These are phyloP conservation scores for Penicillium longicatenatum DNA, from an alignment of 495 filamentous ascomycete genomes.

Conservation along the genomic window DNA sequence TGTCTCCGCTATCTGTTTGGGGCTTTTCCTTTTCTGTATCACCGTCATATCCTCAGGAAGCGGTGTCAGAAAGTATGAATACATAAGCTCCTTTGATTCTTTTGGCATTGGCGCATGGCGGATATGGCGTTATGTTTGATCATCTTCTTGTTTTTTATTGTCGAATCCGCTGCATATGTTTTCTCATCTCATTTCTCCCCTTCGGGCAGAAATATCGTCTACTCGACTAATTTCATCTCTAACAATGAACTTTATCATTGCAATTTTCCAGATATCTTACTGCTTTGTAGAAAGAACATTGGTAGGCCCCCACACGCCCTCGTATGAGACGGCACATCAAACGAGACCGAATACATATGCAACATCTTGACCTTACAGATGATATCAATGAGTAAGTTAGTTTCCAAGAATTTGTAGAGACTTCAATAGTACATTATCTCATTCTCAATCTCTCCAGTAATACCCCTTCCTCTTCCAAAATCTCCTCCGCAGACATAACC, in stretches of 20 bases:
- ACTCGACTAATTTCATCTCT: slow-evolving; percentile 7
- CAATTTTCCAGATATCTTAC: neutral
- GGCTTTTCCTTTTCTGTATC: slow-evolving; percentile 4
- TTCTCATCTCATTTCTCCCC: slow-evolving; percentile 6
- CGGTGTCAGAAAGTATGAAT: slow-evolving; percentile 18
- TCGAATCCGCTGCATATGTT: neutral
- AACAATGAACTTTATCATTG: neutral
- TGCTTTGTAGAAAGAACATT: too few relatives aligned
- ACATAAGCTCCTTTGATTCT: slow-evolving; percentile 17
- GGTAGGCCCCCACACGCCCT: too few relatives aligned
- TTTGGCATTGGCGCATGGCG: slow-evolving; percentile 32
- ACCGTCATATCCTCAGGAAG: slow-evolving; percentile 5
- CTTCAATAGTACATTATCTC: too few relatives aligned
- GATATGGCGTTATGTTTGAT: slow-evolving; percentile 23
- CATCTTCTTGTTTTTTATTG: slow-evolving; percentile 12
- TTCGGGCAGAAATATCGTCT: slow-evolving; percentile 4
- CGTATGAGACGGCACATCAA: too few relatives aligned
- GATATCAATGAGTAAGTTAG: too few relatives aligned
- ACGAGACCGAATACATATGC: too few relatives aligned
- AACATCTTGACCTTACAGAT: too few relatives aligned
- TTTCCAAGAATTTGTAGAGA: too few relatives aligned
- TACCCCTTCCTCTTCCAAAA: too few relatives aligned
- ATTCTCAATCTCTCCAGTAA: too few relatives aligned
- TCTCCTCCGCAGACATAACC: too few relatives aligned
- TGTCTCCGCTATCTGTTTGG: slow-evolving; percentile 2